A percentile compares a stretch with the other conserved stretches of the same genome.
Evolutionary conservation across 139 green algal species (phyloP).

Genomic region (Chlamydomonas urium): DNA sequence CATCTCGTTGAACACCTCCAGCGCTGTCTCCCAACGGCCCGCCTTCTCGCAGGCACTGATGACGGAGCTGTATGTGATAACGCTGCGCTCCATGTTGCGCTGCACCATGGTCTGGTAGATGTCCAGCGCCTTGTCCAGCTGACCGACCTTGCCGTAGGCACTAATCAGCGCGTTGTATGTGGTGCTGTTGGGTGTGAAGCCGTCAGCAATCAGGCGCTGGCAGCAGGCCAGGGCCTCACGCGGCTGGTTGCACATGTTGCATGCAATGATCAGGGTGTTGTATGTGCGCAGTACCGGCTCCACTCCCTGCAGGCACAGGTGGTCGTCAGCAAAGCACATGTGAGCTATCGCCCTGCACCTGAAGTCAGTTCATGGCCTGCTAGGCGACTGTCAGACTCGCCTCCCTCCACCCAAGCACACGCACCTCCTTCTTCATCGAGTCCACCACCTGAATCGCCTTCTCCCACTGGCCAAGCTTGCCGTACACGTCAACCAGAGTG

Average conservation of each 20-base stretch:
- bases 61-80: conserved; percentile 80
- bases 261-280: conserved; percentile 85
- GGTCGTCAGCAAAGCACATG: background rate
- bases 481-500: conserved; percentile 63
- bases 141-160: conserved; percentile 31
- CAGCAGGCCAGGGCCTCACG: conserved; percentile 62
- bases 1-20: conserved; percentile 83
- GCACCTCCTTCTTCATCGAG: conserved; percentile 42
- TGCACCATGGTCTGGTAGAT: conserved; percentile 56
- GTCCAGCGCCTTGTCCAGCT: conserved; percentile 17
- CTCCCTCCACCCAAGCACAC: background rate
- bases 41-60: conserved; percentile 78
- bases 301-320: conserved; percentile 46
- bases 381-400: too few relatives aligned
- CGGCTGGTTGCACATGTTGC: conserved; percentile 80
- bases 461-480: conserved; percentile 71
- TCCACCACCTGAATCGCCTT: conserved; percentile 51
- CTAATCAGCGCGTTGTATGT: conserved; percentile 59
- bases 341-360: background rate
- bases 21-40: conserved; percentile 72
- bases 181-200: conserved; percentile 36
- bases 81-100: conserved; percentile 53
- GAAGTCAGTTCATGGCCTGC: too few relatives aligned
- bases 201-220: conserved; percentile 65
- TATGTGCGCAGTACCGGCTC: conserved; percentile 77